Percentiles rank a stretch among this genome's conserved stretches.
phyloP scores from a whole-genome alignment of 257 asterid genomes.

The Nemophila menziesii region DNA sequence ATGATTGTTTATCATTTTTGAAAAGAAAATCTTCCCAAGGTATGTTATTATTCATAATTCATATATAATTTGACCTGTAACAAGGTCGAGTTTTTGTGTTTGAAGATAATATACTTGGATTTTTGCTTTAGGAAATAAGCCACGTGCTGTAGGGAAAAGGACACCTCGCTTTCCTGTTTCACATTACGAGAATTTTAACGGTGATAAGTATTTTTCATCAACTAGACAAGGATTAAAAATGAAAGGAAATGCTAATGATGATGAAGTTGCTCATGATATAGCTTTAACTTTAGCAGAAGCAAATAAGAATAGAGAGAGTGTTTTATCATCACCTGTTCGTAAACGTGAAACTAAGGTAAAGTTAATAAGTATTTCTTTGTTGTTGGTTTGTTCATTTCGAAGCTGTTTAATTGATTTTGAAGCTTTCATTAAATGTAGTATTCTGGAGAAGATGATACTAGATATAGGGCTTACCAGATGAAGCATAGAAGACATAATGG shows the following conservation, averaged over 20 bases:
- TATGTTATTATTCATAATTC: constrained; percentile 20
- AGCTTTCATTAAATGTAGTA: constrained; percentile 13
- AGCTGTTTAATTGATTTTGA: background rate
- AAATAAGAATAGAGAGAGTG: constrained; percentile 58
- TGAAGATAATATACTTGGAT: constrained; percentile 18
- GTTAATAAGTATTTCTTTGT: constrained; percentile 7
- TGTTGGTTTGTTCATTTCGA: background rate
- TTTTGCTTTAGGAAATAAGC: constrained; percentile 59
- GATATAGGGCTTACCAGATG: constrained; percentile 31
- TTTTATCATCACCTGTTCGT: constrained; percentile 54
- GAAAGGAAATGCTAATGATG: constrained; percentile 50
- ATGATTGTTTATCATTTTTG: constrained; percentile 45
- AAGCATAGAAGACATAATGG: constrained; percentile 32
- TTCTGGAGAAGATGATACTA: constrained; percentile 50
- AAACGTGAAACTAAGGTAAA: constrained; percentile 63
- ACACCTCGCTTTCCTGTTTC: constrained; percentile 83
- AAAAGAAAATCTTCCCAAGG: constrained; percentile 86
- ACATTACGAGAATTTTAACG: constrained; percentile 33
- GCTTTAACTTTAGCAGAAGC: constrained; percentile 83
- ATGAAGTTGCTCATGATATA: constrained; percentile 73
- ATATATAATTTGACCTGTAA: background rate
- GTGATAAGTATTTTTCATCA: constrained; percentile 43
- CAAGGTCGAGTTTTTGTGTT: background rate
- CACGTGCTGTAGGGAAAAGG: constrained; percentile 87
- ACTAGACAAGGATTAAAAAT: constrained; percentile 43